A percentile compares a stretch with the other conserved stretches of the same genome.
phyloP scores from a whole-genome alignment of 78 protist species.

The Dictyostelium firmibasis region DNA sequence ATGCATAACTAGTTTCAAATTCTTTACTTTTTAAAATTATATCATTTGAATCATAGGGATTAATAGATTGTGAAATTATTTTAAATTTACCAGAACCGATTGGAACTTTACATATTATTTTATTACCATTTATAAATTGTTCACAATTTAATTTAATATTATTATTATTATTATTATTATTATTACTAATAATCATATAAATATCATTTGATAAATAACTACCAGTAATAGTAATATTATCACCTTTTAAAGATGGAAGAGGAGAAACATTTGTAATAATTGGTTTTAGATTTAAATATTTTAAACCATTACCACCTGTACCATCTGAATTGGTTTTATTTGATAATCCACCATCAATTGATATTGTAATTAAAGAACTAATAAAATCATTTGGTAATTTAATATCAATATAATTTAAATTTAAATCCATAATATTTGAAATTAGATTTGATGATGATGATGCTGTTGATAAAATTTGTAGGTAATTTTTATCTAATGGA shows the following conservation, averaged over 20 bases:
- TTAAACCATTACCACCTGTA: neutral
- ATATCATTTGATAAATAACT: neutral
- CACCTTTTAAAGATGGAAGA: neutral
- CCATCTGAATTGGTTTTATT: neutral
- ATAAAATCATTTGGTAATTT: neutral
- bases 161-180: neutral
- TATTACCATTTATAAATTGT: neutral
- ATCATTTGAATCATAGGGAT: neutral
- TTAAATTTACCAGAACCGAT: neutral
- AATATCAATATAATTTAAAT: neutral
- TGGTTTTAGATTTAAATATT: slow-evolving; percentile 1
- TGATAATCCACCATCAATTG: neutral
- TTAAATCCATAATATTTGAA: neutral
- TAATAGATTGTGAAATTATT: neutral
- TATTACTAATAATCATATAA: neutral
- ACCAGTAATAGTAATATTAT: neutral
- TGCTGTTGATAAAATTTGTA: neutral
- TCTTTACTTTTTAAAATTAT: neutral
- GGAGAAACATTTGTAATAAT: neutral
- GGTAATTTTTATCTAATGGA: neutral
- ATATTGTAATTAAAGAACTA: neutral
- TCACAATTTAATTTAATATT: neutral
- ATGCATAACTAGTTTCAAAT: neutral
- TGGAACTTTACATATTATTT: neutral
- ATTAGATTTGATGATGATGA: neutral